Evolutionary conservation across 1,284 basidiomycete species (phyloP).

Genomic region (Microbotryum scabiosae): DNA sequence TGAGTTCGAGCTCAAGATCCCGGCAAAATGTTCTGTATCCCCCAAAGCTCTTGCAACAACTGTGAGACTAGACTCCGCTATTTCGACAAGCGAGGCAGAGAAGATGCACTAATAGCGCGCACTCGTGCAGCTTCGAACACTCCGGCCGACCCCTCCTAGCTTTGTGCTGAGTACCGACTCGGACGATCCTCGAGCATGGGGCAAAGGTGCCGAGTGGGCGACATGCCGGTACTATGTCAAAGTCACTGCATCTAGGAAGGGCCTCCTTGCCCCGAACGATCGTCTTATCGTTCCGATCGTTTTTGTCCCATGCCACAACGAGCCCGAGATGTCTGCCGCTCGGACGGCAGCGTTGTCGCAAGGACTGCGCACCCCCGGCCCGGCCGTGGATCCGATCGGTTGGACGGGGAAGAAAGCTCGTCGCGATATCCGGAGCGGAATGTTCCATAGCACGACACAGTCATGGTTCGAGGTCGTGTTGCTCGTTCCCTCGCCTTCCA

Average conservation of each 20-base stretch:
- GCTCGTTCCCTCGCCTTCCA: slow-evolving; percentile 5
- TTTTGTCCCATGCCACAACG: slow-evolving; percentile 19
- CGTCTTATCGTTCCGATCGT: slow-evolving; percentile 26
- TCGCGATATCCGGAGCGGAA: slow-evolving; percentile 2
- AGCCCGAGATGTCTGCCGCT: slow-evolving; percentile 3
- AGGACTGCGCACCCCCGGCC: background rate
- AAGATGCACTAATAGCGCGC: background rate
- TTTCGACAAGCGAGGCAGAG: background rate
- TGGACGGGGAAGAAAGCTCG: slow-evolving; percentile 23
- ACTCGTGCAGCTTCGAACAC: background rate
- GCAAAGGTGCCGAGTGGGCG: background rate
- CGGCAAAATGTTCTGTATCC: background rate
- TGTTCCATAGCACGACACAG: slow-evolving; percentile 1
- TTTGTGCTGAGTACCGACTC: background rate
- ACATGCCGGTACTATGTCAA: slow-evolving; percentile 27
- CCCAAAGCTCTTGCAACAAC: no score
- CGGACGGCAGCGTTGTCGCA: slow-evolving; percentile 5
- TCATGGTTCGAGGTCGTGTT: slow-evolving; percentile 14
- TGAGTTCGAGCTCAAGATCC: slow-evolving; percentile 22
- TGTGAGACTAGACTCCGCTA: no score
- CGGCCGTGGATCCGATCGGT: slow-evolving; percentile 11
- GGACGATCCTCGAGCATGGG: background rate
- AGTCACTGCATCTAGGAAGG: slow-evolving; percentile 23
- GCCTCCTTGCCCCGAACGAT: slow-evolving; percentile 27
- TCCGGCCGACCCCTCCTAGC: background rate